These are phyloP conservation scores for Aspergillus sp. DNA, from an alignment of 2,329 filamentous ascomycete species.

Conservation along the genomic window DNA sequence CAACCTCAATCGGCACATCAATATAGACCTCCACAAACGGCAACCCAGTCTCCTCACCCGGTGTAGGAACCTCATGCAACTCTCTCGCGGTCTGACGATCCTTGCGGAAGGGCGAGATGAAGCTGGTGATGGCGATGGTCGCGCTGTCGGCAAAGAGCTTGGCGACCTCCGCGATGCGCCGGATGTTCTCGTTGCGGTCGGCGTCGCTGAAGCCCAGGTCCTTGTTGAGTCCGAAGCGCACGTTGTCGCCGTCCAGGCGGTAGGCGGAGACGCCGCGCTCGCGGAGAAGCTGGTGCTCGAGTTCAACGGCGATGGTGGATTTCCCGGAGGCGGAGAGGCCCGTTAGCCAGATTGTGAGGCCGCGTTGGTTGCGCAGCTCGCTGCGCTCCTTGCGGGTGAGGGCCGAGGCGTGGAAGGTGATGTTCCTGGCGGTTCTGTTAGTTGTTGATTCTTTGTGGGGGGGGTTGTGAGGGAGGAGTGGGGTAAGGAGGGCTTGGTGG, in stretches of 20 bases:
- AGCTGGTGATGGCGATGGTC: conserved; percentile 87
- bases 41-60: conserved; percentile 65
- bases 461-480: conserved; percentile 5
- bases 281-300: conserved; percentile 88
- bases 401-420: conserved; percentile 51
- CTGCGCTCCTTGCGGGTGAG: conserved; percentile 49
- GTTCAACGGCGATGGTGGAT: conserved; percentile 92
- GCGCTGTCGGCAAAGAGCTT: conserved; percentile 94
- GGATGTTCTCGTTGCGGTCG: conserved; percentile 97
- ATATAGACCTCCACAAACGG: conserved; percentile 94
- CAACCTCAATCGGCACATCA: conserved; percentile 87
- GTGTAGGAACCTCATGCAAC: conserved; percentile 70
- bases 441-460: conserved; percentile 7
- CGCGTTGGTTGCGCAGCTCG: conserved; percentile 72
- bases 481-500: background rate
- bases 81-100: conserved; percentile 82
- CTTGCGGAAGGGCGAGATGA: conserved; percentile 92
- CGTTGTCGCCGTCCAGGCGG: conserved; percentile 96
- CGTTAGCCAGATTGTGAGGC: conserved; percentile 97
- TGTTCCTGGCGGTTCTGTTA: conserved; percentile 43
- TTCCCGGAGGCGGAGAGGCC: conserved; percentile 96
- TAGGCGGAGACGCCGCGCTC: conserved; percentile 80
- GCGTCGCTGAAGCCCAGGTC: conserved; percentile 92
- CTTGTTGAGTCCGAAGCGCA: conserved; percentile 97
- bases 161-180: conserved; percentile 92